Percentiles rank a stretch among this genome's conserved stretches.
Evolutionary conservation across 1,139 yeast genomes (phyloP).

Genomic region (Yamadazyma blattariae): DNA sequence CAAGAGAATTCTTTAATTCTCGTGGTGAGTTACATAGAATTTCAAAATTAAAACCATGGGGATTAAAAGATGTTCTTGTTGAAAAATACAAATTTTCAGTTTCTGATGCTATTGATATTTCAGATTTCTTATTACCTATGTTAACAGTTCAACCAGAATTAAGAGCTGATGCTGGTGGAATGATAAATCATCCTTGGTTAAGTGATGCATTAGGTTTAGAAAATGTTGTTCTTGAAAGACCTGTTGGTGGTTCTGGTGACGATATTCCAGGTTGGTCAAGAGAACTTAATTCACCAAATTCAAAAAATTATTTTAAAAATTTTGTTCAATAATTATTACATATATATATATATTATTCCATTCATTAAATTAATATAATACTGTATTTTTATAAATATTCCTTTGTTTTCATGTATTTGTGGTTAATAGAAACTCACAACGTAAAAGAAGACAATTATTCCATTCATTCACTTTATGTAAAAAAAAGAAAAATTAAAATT

Average conservation of each 20-base stretch:
- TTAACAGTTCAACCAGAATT: conserved; percentile 62
- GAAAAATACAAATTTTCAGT: conserved; percentile 63
- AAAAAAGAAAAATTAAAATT: too few relatives aligned
- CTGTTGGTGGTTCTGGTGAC: conserved; percentile 63
- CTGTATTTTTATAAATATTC: too few relatives aligned
- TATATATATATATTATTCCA: too few relatives aligned
- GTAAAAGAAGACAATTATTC: too few relatives aligned
- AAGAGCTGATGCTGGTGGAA: conserved; percentile 81
- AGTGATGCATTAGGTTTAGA: conserved; percentile 61
- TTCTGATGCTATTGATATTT: conserved; percentile 52
- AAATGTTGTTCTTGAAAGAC: conserved; percentile 51
- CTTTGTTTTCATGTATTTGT: too few relatives aligned
- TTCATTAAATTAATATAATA: background rate
- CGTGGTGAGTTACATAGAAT: conserved; percentile 60
- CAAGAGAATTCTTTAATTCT: conserved; percentile 46
- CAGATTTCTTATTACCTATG: conserved; percentile 73
- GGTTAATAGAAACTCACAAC: too few relatives aligned
- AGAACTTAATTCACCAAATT: conserved; percentile 21
- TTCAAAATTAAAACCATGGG: conserved; percentile 49
- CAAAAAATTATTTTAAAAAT: conserved; percentile 5
- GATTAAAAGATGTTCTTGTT: conserved; percentile 42
- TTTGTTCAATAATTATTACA: conserved; percentile 1
- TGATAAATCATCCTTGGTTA: conserved; percentile 78
- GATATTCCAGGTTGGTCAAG: conserved; percentile 76
- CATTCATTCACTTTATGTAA: too few relatives aligned